phyloP scores from a whole-genome alignment of 257 asterid genomes.

The Anisodus tanguticus region DNA sequence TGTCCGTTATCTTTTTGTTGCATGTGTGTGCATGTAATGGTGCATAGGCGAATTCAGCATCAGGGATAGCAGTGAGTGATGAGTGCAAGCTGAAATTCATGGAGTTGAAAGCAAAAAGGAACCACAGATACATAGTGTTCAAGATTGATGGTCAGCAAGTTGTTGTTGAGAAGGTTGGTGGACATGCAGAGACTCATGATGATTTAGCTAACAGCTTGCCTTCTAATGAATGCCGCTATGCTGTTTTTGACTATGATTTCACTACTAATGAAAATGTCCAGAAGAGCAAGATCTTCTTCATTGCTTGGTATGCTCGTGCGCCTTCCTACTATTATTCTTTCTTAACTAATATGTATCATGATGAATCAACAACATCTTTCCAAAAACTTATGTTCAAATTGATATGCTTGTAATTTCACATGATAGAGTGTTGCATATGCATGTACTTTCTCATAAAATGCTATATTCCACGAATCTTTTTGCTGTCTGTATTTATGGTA shows the following conservation, averaged over 20 bases:
- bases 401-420: background rate
- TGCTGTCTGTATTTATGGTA: background rate
- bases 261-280: constrained; percentile 68
- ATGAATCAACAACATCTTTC: background rate
- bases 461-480: background rate
- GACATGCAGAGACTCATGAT: constrained; percentile 50
- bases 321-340: too few species aligned
- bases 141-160: constrained; percentile 66
- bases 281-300: constrained; percentile 74
- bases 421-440: background rate
- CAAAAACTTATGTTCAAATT: background rate
- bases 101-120: constrained; percentile 72
- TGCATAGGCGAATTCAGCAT: constrained; percentile 64
- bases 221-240: constrained; percentile 62
- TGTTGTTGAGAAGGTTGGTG: constrained; percentile 59
- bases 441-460: background rate
- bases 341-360: too few species aligned
- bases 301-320: constrained; percentile 51
- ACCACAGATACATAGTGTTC: constrained; percentile 58
- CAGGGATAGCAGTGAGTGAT: constrained; percentile 70
- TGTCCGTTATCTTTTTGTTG: background rate
- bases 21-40: background rate
- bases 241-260: constrained; percentile 70
- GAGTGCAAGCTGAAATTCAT: constrained; percentile 70
- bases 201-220: constrained; percentile 60